These are phyloP conservation scores for Starmerella sirachaensis DNA, from an alignment of 805 yeast species.

Conservation along the genomic window DNA sequence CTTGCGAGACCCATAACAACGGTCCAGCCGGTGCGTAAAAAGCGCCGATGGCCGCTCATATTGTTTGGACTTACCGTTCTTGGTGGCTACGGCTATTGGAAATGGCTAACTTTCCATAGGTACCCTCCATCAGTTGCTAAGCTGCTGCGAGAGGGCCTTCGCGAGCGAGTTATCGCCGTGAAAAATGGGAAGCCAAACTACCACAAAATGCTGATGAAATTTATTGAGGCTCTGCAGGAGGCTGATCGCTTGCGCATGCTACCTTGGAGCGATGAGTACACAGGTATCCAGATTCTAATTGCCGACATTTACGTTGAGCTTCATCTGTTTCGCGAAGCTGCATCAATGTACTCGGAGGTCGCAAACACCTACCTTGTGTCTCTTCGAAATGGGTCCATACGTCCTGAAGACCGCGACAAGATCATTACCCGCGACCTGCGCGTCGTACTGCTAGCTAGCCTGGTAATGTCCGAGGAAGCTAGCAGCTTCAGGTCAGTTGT, in stretches of 20 bases:
- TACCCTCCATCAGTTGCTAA: conserved; percentile 57
- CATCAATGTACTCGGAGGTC: conserved; percentile 53
- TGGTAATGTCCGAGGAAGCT: conserved; percentile 24
- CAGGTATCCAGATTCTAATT: conserved; percentile 78
- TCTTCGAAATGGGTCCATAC: conserved; percentile 37
- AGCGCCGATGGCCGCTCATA: conserved; percentile 12
- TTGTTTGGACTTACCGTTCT: conserved; percentile 9
- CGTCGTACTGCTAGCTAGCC: conserved; percentile 55
- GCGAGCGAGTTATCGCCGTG: too few relatives aligned
- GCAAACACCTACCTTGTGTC: conserved; percentile 40
- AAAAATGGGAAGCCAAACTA: conserved; percentile 51
- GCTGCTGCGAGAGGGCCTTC: conserved; percentile 57
- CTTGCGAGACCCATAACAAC: conserved; percentile 8
- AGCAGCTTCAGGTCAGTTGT: conserved; percentile 11
- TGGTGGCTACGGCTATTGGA: conserved; percentile 21
- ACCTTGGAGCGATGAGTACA: conserved; percentile 62
- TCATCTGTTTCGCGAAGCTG: conserved; percentile 50
- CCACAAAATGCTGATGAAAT: conserved; percentile 54
- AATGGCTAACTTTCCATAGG: conserved; percentile 25
- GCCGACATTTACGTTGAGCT: conserved; percentile 78
- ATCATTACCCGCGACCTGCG: conserved; percentile 59
- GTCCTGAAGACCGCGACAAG: conserved; percentile 39
- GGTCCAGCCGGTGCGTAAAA: conserved; percentile 12
- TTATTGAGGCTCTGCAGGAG: conserved; percentile 59
- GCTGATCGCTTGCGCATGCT: conserved; percentile 47